Base-by-base conservation (phyloP, 345 rosid species). In the Populus deltoides region DNA sequence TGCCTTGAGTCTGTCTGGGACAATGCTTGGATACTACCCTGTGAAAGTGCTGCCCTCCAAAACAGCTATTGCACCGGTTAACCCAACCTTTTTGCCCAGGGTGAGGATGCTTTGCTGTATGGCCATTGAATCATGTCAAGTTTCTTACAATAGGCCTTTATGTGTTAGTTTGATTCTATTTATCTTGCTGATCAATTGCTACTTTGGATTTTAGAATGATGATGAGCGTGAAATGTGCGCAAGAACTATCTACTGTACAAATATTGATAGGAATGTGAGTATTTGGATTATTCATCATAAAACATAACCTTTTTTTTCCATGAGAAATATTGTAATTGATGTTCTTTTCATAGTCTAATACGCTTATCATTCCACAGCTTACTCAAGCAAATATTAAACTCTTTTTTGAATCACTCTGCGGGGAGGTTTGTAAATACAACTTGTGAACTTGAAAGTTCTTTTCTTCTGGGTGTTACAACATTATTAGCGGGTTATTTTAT, bases 21-120 rank as follows among this genome's bases (percentile, higher is more conserved):
- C 96, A 22, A 83, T 97, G 79, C 97, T 97, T 29, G 98, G 99
- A 35, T 92, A 81, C 83, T 94, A 94, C 84, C 99, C 98, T 45
- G 89, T 97, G 47, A 90, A 84, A 80, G 99, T 97, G 83, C 88
- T 92, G 87, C 98, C 99, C 83, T 97, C 99, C 70, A 97, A 90
- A 90, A 97, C 98, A 27, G 99, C 99, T 8, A 97, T 97, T 77
- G 99, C 99, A 36, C 99, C 99, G 43, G 99, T 97, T 81, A 97
- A 97, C 85, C 99, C 98, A 11, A 92, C 98, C 20, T 97, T 91
- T 78, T 86, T 97, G 87, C 98, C 99, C 7, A 88, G 92, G 89
- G 98, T 94, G 83, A 87, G 92, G 77, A 66, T 18, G 43, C 63
- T 57, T 57, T 9, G 63, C 27, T 10, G 3, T n/a, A n/a, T 57